Conservation (phyloP, 116 monocot species). For the Thalassia testudinum region DNA sequence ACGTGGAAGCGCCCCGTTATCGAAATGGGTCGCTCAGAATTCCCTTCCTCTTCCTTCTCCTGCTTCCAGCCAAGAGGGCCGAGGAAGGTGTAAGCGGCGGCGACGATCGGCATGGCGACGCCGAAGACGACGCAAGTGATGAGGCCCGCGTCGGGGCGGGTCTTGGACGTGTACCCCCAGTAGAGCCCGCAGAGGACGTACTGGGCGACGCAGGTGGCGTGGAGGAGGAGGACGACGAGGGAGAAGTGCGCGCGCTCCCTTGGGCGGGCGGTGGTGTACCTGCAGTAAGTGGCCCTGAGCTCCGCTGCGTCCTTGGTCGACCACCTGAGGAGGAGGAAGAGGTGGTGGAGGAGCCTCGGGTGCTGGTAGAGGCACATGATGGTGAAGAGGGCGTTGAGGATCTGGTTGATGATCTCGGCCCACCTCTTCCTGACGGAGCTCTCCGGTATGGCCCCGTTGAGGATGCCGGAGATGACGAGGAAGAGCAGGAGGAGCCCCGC, state of each 20-base stretch:
- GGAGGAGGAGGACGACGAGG: conserved; percentile 34
- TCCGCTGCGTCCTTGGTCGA: conserved; percentile 13
- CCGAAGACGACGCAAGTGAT: conserved; percentile 23
- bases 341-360: conserved; percentile 39
- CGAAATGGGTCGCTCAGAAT: not conserved
- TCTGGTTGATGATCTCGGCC: conserved; percentile 50
- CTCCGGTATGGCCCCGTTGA: conserved; percentile 16
- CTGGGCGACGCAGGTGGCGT: conserved; percentile 41
- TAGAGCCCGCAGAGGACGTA: conserved; percentile 34
- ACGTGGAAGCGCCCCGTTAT: not conserved
- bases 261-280: conserved; percentile 8
- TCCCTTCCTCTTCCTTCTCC: not conserved
- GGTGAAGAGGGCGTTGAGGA: conserved; percentile 70
- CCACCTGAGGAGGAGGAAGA: conserved; percentile 19
- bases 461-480: conserved; percentile 34
- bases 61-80: conserved; percentile 41
- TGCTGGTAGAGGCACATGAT: conserved; percentile 54
- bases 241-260: conserved; percentile 26
- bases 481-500: conserved; percentile 11
- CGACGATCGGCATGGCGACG: conserved; percentile 17
- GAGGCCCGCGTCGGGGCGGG: conserved; percentile 15
- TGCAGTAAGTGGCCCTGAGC: conserved; percentile 42
- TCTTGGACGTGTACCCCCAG: conserved; percentile 23
- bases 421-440: conserved; percentile 16
- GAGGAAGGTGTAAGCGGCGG: conserved; percentile 15